Evolutionary conservation across 1,284 basidiomycete species (phyloP).

Genomic region (Tetrapyrgos nigripes): DNA sequence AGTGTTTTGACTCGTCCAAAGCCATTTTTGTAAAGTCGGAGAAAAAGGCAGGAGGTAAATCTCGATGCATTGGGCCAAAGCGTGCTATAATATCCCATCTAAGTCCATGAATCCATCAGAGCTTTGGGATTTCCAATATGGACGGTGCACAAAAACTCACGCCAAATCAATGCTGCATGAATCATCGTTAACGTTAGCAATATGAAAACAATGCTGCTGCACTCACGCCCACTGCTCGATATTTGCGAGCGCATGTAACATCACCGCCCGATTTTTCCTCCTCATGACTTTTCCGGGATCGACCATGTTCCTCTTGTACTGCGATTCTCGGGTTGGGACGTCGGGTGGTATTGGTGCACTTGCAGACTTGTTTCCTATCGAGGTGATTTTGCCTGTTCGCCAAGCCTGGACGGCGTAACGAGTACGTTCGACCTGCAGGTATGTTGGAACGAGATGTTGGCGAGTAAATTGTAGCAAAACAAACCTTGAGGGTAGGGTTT

Average conservation of each 20-base stretch:
- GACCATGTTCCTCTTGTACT: slow-evolving; percentile 58
- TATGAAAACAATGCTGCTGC: neutral
- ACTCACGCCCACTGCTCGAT: slow-evolving; percentile 93
- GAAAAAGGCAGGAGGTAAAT: slow-evolving; percentile 78
- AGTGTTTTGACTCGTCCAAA: slow-evolving; percentile 87
- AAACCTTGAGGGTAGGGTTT: slow-evolving; percentile 69
- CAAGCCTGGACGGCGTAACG: slow-evolving; percentile 73
- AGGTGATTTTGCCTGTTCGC: slow-evolving; percentile 69
- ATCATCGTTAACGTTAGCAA: slow-evolving; percentile 6
- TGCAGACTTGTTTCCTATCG: slow-evolving; percentile 64
- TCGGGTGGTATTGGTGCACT: slow-evolving; percentile 66
- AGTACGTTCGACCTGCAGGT: slow-evolving; percentile 65
- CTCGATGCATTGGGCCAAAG: slow-evolving; percentile 65
- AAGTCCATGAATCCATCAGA: too few species aligned
- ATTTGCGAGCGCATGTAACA: slow-evolving; percentile 87
- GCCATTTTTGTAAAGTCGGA: slow-evolving; percentile 84
- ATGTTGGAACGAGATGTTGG: slow-evolving; percentile 5
- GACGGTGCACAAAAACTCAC: slow-evolving; percentile 45
- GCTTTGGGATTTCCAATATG: neutral
- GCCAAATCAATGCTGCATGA: slow-evolving; percentile 74
- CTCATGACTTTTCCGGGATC: slow-evolving; percentile 68
- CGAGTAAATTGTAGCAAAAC: slow-evolving; percentile 3
- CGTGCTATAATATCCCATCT: slow-evolving; percentile 89
- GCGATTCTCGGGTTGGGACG: slow-evolving; percentile 70
- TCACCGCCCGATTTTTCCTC: slow-evolving; percentile 73